A percentile compares a stretch with the other conserved stretches of the same genome.
phyloP scores from a whole-genome alignment of 495 filamentous ascomycete species.

The Penicillium parvum region DNA sequence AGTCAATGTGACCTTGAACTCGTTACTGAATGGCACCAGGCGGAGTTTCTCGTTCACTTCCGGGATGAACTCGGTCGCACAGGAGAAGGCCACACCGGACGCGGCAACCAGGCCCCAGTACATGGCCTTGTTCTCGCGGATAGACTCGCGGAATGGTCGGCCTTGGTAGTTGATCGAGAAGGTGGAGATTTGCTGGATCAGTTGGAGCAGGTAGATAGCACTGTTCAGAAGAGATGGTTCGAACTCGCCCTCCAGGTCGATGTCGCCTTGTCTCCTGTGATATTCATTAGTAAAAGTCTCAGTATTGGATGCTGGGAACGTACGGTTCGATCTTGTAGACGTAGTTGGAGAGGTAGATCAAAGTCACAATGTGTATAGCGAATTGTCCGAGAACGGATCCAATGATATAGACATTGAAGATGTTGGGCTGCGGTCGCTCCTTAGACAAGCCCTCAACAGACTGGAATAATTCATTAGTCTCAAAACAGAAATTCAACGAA shows the following conservation, averaged over 20 bases:
- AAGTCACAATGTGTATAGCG: constrained; percentile 87
- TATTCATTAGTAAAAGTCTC: constrained; percentile 21
- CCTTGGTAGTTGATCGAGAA: constrained; percentile 99
- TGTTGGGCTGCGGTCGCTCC: constrained; percentile 96
- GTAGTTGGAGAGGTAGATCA: constrained; percentile 90
- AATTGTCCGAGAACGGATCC: constrained; percentile 97
- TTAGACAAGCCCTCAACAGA: constrained; percentile 93
- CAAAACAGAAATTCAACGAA: neutral
- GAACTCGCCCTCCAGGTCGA: constrained; percentile 96
- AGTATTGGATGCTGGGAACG: constrained; percentile 26
- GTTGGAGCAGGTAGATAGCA: constrained; percentile 94
- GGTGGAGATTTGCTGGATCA: constrained; percentile 99
- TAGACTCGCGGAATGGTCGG: constrained; percentile 92
- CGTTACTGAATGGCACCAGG: constrained; percentile 83
- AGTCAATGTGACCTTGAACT: constrained; percentile 88
- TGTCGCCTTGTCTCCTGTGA: constrained; percentile 59
- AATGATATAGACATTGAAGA: constrained; percentile 99
- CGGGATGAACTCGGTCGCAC: constrained; percentile 92
- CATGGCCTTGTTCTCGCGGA: constrained; percentile 95
- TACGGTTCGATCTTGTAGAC: constrained; percentile 81
- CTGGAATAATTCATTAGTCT: constrained; percentile 37
- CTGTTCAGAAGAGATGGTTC: constrained; percentile 90
- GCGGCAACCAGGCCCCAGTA: constrained; percentile 92
- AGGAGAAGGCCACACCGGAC: constrained; percentile 85
- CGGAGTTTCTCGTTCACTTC: constrained; percentile 92